These are phyloP conservation scores for Actinidia chinensis DNA, from an alignment of 179 eudicot species.

Conservation along the genomic window DNA sequence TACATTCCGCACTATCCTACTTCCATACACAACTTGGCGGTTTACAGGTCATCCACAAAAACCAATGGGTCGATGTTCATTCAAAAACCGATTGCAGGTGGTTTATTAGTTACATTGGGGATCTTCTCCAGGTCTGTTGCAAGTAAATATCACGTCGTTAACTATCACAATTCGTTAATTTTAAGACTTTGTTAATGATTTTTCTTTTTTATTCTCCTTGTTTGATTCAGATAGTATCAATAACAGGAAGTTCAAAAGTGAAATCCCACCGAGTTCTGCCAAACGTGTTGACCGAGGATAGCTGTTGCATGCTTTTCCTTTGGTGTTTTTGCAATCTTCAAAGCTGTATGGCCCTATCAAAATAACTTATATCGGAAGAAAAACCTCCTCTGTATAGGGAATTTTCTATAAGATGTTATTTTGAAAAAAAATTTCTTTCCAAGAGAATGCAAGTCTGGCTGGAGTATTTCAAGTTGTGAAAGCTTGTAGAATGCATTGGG, in stretches of 20 bases:
- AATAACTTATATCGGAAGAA: slow-evolving; percentile 22
- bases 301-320: slow-evolving; percentile 28
- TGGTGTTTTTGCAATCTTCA: background rate
- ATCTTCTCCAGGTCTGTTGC: slow-evolving; percentile 30
- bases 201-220: background rate
- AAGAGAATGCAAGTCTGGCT: background rate
- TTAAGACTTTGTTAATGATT: background rate
- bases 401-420: background rate
- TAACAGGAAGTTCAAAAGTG: slow-evolving; percentile 30
- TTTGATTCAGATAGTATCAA: slow-evolving; percentile 24
- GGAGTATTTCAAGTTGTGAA: background rate
- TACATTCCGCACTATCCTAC: slow-evolving; percentile 25
- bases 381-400: background rate
- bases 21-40: slow-evolving; percentile 34
- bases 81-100: slow-evolving; percentile 26
- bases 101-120: slow-evolving; percentile 32
- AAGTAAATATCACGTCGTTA: background rate
- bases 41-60: slow-evolving; percentile 26
- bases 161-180: no score
- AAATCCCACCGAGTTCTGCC: slow-evolving; percentile 28
- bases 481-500: background rate
- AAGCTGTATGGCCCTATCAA: slow-evolving; percentile 27
- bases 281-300: slow-evolving; percentile 24
- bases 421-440: background rate
- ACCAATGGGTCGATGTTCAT: slow-evolving; percentile 32